phyloP scores from a whole-genome alignment of 805 yeast species.

The Metschnikowia borealis region DNA sequence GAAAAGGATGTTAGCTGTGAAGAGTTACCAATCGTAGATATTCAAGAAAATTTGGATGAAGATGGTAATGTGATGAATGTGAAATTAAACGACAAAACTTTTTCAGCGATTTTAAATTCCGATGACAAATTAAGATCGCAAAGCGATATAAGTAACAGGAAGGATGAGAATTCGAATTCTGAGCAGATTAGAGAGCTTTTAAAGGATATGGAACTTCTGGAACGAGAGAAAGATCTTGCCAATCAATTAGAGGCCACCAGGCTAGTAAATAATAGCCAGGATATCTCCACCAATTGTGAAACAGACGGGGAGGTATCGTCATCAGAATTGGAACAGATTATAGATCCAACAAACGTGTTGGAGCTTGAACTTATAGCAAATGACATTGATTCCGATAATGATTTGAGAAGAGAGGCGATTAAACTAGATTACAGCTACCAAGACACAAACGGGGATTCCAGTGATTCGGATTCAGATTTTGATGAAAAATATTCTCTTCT shows the following conservation, averaged over 20 bases:
- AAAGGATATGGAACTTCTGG: slow-evolving; percentile 32
- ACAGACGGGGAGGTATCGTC: neutral
- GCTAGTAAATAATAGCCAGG: neutral
- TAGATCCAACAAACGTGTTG: slow-evolving; percentile 27
- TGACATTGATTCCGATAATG: slow-evolving; percentile 26
- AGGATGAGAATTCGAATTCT: slow-evolving; percentile 4
- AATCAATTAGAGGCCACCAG: neutral
- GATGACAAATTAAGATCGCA: neutral
- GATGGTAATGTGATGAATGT: slow-evolving; percentile 60
- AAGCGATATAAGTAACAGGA: neutral
- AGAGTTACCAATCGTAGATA: slow-evolving; percentile 71
- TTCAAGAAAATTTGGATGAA: slow-evolving; percentile 74
- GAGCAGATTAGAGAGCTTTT: slow-evolving; percentile 28
- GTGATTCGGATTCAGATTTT: slow-evolving; percentile 35
- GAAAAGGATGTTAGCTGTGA: slow-evolving; percentile 14
- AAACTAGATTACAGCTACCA: slow-evolving; percentile 11
- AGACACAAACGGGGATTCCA: slow-evolving; percentile 36
- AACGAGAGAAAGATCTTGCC: neutral
- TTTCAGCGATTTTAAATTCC: neutral
- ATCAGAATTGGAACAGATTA: neutral
- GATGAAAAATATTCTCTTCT: slow-evolving; percentile 19
- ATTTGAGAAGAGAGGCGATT: neutral
- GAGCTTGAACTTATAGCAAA: slow-evolving; percentile 55
- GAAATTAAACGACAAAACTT: slow-evolving; percentile 22
- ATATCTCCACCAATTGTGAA: neutral